Conservation (phyloP, 2,329 filamentous ascomycete genomes). For the Claviceps paspali region DNA sequence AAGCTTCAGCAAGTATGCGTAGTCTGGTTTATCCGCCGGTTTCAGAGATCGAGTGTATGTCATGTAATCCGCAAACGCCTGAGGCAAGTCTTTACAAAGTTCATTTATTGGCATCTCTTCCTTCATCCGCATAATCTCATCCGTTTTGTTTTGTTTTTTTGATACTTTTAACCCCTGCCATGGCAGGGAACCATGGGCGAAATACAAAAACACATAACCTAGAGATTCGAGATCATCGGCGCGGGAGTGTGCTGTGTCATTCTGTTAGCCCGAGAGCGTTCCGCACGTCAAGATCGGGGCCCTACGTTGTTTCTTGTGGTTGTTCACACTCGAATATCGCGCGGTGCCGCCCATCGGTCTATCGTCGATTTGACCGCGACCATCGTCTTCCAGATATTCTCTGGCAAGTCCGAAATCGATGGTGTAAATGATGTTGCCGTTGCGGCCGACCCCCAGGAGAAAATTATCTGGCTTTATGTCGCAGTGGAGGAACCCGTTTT, state of each 20-base stretch:
- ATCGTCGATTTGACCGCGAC: background rate
- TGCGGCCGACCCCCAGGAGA: slow-evolving; percentile 96
- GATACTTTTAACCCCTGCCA: background rate
- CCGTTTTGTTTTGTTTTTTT: slow-evolving; percentile 48
- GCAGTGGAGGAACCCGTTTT: slow-evolving; percentile 98
- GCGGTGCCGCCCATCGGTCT: background rate
- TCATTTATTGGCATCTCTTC: slow-evolving; percentile 48
- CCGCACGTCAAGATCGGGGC: background rate
- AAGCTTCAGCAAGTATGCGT: slow-evolving; percentile 61
- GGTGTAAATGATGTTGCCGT: slow-evolving; percentile 97
- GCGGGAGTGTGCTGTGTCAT: background rate
- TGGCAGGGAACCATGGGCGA: background rate
- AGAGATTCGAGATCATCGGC: slow-evolving; percentile 3
- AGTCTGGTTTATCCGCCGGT: slow-evolving; percentile 64
- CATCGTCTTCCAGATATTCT: background rate
- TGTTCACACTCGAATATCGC: slow-evolving; percentile 2
- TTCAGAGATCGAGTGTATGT: slow-evolving; percentile 60
- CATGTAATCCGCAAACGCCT: slow-evolving; percentile 61
- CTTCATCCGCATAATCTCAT: slow-evolving; percentile 10
- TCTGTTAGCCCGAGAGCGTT: background rate
- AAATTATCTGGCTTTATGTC: slow-evolving; percentile 99
- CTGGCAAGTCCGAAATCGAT: slow-evolving; percentile 90
- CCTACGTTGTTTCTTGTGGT: slow-evolving; percentile 1
- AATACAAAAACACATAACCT: slow-evolving; percentile 3
- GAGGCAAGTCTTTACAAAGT: slow-evolving; percentile 59